Percentiles rank a stretch among this genome's conserved stretches.
Conservation (phyloP, 768 basidiomycete species). For the Phlebiopsis flavidoalba region DNA sequence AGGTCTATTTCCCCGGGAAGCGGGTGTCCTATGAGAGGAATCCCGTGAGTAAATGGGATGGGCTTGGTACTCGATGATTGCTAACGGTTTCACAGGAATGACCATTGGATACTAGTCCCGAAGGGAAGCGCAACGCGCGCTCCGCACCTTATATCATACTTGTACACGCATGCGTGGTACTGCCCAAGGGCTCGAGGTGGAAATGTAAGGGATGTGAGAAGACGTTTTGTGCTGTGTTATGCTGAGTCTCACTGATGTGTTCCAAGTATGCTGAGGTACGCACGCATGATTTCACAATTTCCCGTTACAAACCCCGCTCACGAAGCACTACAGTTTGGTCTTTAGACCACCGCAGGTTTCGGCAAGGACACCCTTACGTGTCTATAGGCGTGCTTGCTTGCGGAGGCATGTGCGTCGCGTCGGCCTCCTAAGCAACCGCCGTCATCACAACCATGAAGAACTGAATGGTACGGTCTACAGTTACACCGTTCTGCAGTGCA, state of each 20-base stretch:
- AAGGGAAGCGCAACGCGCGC: not conserved
- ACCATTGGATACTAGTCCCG: not conserved
- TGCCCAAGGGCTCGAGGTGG: not conserved
- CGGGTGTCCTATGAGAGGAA: too few species aligned
- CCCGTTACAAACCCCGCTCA: not conserved
- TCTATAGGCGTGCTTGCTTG: not conserved
- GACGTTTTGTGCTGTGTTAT: not conserved
- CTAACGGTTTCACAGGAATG: not conserved
- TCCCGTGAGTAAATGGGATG: not conserved
- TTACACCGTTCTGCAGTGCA: not conserved
- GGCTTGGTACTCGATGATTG: not conserved
- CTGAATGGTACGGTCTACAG: not conserved
- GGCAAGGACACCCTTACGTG: not conserved
- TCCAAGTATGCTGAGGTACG: not conserved
- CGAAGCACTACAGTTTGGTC: not conserved
- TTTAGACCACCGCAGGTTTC: not conserved
- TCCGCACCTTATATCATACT: not conserved
- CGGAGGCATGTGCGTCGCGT: not conserved
- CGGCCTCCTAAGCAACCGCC: not conserved
- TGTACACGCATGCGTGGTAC: not conserved
- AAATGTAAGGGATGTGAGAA: not conserved
- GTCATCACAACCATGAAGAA: not conserved
- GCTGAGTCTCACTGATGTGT: not conserved
- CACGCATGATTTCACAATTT: not conserved
- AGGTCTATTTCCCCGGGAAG: too few species aligned